A percentile compares a stretch with the other conserved stretches of the same genome.
phyloP scores from a whole-genome alignment of 257 asterid genomes.

The Sherardia arvensis region DNA sequence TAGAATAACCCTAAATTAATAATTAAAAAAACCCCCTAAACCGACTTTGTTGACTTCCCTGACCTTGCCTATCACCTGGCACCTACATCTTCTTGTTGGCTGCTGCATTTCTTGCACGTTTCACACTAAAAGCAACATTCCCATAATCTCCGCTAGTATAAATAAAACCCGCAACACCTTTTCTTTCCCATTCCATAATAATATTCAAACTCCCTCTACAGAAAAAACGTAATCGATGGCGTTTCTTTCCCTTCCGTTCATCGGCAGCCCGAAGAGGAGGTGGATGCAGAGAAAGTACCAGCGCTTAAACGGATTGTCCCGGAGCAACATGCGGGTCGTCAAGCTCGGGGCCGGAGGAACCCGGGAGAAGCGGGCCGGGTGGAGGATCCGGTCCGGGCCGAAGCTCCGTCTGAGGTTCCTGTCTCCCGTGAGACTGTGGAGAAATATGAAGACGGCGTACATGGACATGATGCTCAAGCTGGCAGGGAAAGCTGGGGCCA shows the following conservation, averaged over 20 bases:
- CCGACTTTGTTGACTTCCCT: slow-evolving; percentile 6
- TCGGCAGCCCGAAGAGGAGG: slow-evolving; percentile 13
- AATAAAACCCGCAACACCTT: background rate
- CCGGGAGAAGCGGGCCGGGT: slow-evolving; percentile 12
- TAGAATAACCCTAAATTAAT: too few relatives aligned
- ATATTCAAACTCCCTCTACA: too few relatives aligned
- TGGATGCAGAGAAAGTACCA: slow-evolving; percentile 22
- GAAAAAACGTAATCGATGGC: slow-evolving; percentile 17
- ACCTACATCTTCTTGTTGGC: slow-evolving; percentile 1
- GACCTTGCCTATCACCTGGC: background rate
- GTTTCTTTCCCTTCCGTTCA: slow-evolving; percentile 5
- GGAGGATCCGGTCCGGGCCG: slow-evolving; percentile 19
- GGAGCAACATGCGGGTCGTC: slow-evolving; percentile 11
- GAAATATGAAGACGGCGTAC: slow-evolving; percentile 24
- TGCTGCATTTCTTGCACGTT: background rate
- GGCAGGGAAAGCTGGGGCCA: slow-evolving; percentile 16
- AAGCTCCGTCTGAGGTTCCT: slow-evolving; percentile 18
- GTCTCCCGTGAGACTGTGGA: slow-evolving; percentile 26
- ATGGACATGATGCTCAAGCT: slow-evolving; percentile 24
- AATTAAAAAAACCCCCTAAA: background rate
- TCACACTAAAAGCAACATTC: background rate
- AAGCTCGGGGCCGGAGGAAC: slow-evolving; percentile 18
- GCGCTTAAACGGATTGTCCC: slow-evolving; percentile 13
- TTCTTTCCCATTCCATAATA: too few relatives aligned
- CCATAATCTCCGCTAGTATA: too few relatives aligned